Evolutionary conservation across 805 yeast species (phyloP), one percentile per base, ranked within the genome.

Genomic region (Crinitomyces ghanaensis): DNA sequence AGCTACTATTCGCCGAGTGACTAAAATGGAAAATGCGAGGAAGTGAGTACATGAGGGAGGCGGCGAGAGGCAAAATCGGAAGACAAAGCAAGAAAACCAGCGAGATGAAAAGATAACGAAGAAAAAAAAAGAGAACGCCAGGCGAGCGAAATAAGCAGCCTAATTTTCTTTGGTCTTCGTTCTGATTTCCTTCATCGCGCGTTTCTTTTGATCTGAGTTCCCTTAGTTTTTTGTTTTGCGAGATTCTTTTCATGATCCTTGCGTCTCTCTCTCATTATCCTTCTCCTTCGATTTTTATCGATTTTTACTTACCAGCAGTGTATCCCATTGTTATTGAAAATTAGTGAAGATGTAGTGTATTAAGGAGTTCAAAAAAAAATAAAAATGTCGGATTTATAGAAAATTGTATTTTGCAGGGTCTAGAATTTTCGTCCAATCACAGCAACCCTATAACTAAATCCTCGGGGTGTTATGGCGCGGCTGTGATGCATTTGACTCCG

Each of bases 271-370:
- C n/a, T n/a, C n/a, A n/a, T n/a, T n/a, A n/a, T n/a, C n/a, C n/a
- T n/a, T n/a, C n/a, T n/a, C n/a, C n/a, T n/a, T n/a, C n/a, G n/a
- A n/a, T n/a, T n/a, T n/a, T n/a, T 15, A n/a, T 32, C 34, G 12
- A 13, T 33, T 18, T 4, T 6, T 19, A 35, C 38, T 32, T 33
- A 35, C 38, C 38, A 26, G 38, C 37, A 26, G 36, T 13, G 30
- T 30, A 35, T 25, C 33, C 33, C 38, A 35, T 35, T 13, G 12
- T 35, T 29, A 14, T 28, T 5, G 6, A 6, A 5, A 24, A n/a
- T n/a, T n/a, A n/a, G n/a, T n/a, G n/a, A n/a, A n/a, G n/a, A n/a
- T n/a, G n/a, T n/a, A n/a, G n/a, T n/a, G n/a, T n/a, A n/a, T n/a
- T n/a, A n/a, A 12, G 5, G n/a, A 24, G n/a, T 12, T 24, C 15